phyloP scores from a whole-genome alignment of 352 stramenopile genomes.

The Globisporangium polare region DNA sequence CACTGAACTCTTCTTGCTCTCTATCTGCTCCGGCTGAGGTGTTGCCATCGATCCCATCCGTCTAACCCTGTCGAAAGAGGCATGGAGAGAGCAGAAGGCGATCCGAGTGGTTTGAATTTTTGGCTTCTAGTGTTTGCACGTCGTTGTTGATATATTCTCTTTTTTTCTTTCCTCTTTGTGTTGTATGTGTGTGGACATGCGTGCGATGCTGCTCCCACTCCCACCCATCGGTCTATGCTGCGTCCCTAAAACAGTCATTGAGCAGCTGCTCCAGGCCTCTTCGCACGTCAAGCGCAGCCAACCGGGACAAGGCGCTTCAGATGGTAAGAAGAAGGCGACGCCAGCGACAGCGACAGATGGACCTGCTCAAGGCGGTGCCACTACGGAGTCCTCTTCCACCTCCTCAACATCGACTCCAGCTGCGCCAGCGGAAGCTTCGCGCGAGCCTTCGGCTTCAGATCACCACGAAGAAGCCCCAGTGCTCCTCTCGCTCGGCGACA shows the following conservation, averaged over 20 bases:
- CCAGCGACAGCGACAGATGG: too few species aligned
- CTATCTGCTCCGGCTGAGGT: background rate
- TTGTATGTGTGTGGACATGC: slow-evolving; percentile 5
- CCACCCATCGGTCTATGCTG: background rate
- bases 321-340: background rate
- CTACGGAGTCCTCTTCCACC: background rate
- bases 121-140: slow-evolving; percentile 4
- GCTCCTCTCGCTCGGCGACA: background rate
- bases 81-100: slow-evolving; percentile 1
- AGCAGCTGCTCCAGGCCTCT: slow-evolving; percentile 53
- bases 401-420: background rate
- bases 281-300: slow-evolving; percentile 17
- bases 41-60: background rate
- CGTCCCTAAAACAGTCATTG: slow-evolving; percentile 39
- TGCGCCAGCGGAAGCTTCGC: background rate
- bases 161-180: slow-evolving; percentile 6
- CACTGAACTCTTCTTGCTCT: slow-evolving; percentile 4
- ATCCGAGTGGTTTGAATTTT: slow-evolving; percentile 12
- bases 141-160: slow-evolving; percentile 18
- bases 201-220: background rate
- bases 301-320: background rate
- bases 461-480: background rate
- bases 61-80: background rate
- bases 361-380: background rate
- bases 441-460: background rate